Conservation (phyloP, 1,284 basidiomycete genomes). For the Puccinia coronata region DNA sequence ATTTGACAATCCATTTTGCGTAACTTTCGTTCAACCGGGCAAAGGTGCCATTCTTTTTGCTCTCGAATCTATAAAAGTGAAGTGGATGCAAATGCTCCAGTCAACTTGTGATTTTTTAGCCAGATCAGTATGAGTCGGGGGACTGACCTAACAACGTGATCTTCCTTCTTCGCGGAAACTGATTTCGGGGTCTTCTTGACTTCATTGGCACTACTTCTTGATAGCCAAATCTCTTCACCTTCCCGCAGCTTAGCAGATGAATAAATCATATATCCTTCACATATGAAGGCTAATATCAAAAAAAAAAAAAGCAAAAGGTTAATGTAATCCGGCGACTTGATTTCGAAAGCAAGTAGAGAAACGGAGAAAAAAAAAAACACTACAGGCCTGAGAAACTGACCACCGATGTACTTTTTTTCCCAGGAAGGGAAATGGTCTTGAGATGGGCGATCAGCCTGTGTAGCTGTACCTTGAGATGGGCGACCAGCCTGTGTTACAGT, state of each 20-base stretch:
- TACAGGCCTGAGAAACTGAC: slow-evolving; percentile 11
- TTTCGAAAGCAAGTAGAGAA: not conserved
- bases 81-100: no score
- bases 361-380: no score
- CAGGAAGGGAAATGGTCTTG: not conserved
- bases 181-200: not conserved
- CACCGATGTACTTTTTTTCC: slow-evolving; percentile 22
- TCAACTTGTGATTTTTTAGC: no score
- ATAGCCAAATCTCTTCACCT: slow-evolving; percentile 33
- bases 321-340: no score
- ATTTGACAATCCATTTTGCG: slow-evolving; percentile 39
- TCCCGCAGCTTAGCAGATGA: slow-evolving; percentile 25
- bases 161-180: slow-evolving; percentile 23
- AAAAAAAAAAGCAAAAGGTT: not conserved
- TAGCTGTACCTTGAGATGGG: no score
- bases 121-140: not conserved
- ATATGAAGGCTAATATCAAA: slow-evolving; percentile 25
- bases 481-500: no score
- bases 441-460: no score
- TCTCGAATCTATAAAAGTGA: slow-evolving; percentile 28
- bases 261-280: slow-evolving; percentile 41
- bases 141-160: slow-evolving; percentile 42
- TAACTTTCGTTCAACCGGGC: slow-evolving; percentile 36
- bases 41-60: slow-evolving; percentile 39
- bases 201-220: not conserved